Percentiles rank a stretch among this genome's conserved stretches.
phyloP scores from a whole-genome alignment of 1,284 basidiomycete species.

The Ustanciosporium gigantosporum region DNA sequence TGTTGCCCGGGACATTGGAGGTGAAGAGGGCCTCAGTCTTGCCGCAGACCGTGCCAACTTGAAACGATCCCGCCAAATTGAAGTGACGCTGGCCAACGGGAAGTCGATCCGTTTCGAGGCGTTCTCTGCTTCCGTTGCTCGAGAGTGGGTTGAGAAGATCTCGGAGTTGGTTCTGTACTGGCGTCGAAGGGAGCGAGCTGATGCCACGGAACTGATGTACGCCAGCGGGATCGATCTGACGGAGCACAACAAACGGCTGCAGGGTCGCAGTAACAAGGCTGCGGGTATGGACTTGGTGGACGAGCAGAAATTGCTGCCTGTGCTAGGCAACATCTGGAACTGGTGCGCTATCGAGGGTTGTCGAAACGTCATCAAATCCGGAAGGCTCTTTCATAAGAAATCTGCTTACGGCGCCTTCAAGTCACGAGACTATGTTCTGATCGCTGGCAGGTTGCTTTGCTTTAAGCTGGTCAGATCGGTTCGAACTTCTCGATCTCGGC shows the following conservation, averaged over 20 bases:
- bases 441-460: conserved; percentile 50
- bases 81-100: conserved; percentile 73
- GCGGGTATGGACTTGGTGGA: conserved; percentile 5
- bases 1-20: conserved; percentile 72
- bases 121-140: conserved; percentile 64
- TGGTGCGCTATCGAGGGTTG: conserved; percentile 80
- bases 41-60: conserved; percentile 65
- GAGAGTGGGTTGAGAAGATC: conserved; percentile 78
- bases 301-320: conserved; percentile 64
- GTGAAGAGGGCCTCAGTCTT: conserved; percentile 67
- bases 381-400: conserved; percentile 70
- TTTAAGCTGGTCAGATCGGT: conserved; percentile 53
- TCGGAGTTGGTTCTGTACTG: conserved; percentile 74
- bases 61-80: conserved; percentile 74
- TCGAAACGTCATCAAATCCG: conserved; percentile 71
- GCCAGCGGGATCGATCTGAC: conserved; percentile 66
- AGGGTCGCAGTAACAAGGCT: conserved; percentile 3
- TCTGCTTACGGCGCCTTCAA: conserved; percentile 46
- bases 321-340: conserved; percentile 71
- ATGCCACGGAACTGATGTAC: conserved; percentile 78
- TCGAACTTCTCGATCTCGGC: conserved; percentile 50
- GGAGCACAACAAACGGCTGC: conserved; percentile 21
- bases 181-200: conserved; percentile 71
- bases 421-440: conserved; percentile 49
- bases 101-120: conserved; percentile 72